phyloP scores from a whole-genome alignment of 352 stramenopile genomes.

The Plasmopara viticola region DNA sequence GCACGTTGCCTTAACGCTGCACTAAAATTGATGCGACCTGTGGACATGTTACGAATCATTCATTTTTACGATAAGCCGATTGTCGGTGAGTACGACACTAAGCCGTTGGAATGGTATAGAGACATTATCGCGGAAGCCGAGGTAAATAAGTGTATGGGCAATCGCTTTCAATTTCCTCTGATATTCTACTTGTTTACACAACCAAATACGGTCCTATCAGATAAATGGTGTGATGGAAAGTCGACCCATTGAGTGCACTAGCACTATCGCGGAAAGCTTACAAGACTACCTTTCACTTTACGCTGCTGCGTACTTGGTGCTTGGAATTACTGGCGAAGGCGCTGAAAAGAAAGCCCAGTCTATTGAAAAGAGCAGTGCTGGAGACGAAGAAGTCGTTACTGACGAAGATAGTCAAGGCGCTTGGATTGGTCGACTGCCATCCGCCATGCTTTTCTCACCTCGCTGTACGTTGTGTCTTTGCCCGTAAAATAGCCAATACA shows the following conservation, averaged over 20 bases:
- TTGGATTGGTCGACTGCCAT: too few species aligned
- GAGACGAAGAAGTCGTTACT: too few species aligned
- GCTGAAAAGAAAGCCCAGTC: too few species aligned
- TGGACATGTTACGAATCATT: slow-evolving; percentile 36
- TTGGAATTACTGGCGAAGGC: slow-evolving; percentile 29
- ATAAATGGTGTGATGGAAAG: too few species aligned
- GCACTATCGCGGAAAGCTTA: slow-evolving; percentile 40
- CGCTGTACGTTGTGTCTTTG: too few species aligned
- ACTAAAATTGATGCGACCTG: slow-evolving; percentile 50
- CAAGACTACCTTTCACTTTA: slow-evolving; percentile 39
- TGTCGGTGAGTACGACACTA: slow-evolving; percentile 23
- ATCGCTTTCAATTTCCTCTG: too few species aligned
- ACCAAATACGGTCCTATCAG: too few species aligned
- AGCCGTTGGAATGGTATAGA: slow-evolving; percentile 28
- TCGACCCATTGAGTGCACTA: slow-evolving; percentile 13
- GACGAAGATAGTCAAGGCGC: too few species aligned
- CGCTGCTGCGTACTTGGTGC: slow-evolving; percentile 40
- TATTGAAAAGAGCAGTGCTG: too few species aligned
- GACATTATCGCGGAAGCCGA: slow-evolving; percentile 25
- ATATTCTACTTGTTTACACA: too few species aligned
- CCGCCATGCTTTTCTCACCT: too few species aligned
- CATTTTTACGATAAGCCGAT: slow-evolving; percentile 56
- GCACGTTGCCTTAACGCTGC: slow-evolving; percentile 36
- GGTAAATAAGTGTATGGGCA: slow-evolving; percentile 6
- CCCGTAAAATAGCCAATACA: too few species aligned